Conservation (phyloP, 257 asterid species). For the Eucommia ulmoides region DNA sequence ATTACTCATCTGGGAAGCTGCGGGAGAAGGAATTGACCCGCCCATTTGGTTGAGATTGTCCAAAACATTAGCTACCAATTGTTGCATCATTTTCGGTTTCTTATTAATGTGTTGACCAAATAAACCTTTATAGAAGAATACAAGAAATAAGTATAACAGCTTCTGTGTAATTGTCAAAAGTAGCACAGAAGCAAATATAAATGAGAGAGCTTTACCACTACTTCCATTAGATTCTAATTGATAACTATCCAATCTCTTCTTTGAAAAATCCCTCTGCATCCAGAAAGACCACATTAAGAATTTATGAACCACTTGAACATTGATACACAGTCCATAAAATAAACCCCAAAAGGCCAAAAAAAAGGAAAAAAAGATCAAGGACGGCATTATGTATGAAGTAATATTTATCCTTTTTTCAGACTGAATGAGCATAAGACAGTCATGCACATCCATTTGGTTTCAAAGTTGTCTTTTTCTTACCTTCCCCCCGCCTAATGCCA, state of each 20-base stretch:
- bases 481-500: too few relatives aligned
- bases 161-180: background rate
- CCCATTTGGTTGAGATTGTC: constrained; percentile 49
- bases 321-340: too few relatives aligned
- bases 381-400: too few relatives aligned
- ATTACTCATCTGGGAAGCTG: constrained; percentile 79
- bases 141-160: constrained; percentile 8
- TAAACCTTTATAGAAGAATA: constrained; percentile 45
- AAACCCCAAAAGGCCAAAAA: too few relatives aligned
- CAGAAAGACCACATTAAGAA: background rate
- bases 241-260: constrained; percentile 53
- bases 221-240: constrained; percentile 63
- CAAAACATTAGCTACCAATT: constrained; percentile 51
- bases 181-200: constrained; percentile 8
- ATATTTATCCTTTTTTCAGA: too few relatives aligned
- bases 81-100: constrained; percentile 74
- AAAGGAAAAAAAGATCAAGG: too few relatives aligned
- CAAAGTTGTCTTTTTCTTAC: too few relatives aligned
- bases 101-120: constrained; percentile 56
- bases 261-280: constrained; percentile 43
- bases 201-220: constrained; percentile 35
- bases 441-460: too few relatives aligned
- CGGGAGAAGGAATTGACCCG: constrained; percentile 77
- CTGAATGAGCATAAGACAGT: too few relatives aligned
- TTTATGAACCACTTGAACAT: too few relatives aligned